phyloP scores from a whole-genome alignment of 2,329 filamentous ascomycete genomes.

The Colletotrichum gloeosporioides region DNA sequence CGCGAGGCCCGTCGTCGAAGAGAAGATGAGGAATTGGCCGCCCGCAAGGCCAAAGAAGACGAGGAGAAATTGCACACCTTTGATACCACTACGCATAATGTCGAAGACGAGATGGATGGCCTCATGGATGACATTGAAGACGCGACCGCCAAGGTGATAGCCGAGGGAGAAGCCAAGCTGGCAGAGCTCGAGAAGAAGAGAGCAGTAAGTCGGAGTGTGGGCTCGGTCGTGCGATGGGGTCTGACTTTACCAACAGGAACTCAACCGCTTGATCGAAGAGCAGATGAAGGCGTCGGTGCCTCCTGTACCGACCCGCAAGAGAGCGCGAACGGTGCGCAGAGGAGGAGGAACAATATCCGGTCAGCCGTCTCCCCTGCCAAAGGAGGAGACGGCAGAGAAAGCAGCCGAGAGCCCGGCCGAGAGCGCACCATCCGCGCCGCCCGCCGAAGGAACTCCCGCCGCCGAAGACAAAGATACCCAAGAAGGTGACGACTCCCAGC shows the following conservation, averaged over 20 bases:
- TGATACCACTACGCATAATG: constrained; percentile 29
- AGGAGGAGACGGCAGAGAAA: neutral
- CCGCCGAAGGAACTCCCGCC: neutral
- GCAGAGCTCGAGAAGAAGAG: constrained; percentile 37
- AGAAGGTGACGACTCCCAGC: constrained; percentile 19
- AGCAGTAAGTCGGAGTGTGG: constrained; percentile 23
- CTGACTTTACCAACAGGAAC: constrained; percentile 34
- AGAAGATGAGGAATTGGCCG: constrained; percentile 41
- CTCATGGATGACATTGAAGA: constrained; percentile 39
- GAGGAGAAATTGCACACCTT: constrained; percentile 31
- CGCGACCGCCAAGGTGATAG: constrained; percentile 30
- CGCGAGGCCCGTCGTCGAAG: constrained; percentile 35
- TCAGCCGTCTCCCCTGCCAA: constrained; percentile 4
- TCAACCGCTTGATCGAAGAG: constrained; percentile 48
- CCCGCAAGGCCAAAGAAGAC: constrained; percentile 33
- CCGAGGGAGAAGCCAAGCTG: constrained; percentile 37
- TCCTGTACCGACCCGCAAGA: constrained; percentile 25
- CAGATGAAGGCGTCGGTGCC: constrained; percentile 39
- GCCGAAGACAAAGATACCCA: neutral
- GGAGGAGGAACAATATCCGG: neutral
- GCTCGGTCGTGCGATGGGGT: neutral
- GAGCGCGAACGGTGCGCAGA: constrained; percentile 9
- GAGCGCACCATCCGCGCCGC: neutral
- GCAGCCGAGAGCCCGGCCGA: neutral
- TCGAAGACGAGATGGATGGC: constrained; percentile 41